Evolutionary conservation across 1,284 basidiomycete genomes (phyloP), one percentile per base, ranked within the genome.

Genomic region (Ceratobasidium sp.): DNA sequence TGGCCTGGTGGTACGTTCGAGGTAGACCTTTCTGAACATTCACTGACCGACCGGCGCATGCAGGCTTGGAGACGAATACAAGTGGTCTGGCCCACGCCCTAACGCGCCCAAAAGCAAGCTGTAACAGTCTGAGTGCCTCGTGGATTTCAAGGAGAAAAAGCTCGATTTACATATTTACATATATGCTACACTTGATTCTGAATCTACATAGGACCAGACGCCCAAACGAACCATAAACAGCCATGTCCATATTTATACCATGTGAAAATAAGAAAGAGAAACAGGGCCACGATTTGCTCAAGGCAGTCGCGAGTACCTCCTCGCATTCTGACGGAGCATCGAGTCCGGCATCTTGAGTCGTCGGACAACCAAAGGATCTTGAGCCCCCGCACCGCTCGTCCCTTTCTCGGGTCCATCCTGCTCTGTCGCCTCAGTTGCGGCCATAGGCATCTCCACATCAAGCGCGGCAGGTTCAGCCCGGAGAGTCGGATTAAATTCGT

Each of bases 1-100:
- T 76, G 34, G 71, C 75, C 1, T 68, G 64, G 54, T 76, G 75
- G 75, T 76, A 51, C 16, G 73, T 66, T 39, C 29, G 34, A 29
- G 34, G 27, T 27, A 2, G 39, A 68, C 65, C 24, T 54, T 24
- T 54, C 1, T 48, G 14, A n/a, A 29, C 16, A 19, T 58, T 41
- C 8, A 19, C 24, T 56, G 27, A 59, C 34, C 58, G 14, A 54
- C 9, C 5, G n/a, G 29, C 34, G 64, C 16, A n/a, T 54, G 22
- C 37, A 69, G 66, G 66, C 66, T 69, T 31, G 66, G 66, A 19
- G 41, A 59, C 37, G 53, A 69, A 37, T 69, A 69, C 37, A 58
- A 69, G 39, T 69, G 66, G 66, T 9, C 22, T 29, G 66, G 66
- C 13, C 66, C 54, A 24, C 66, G 53, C 19, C 53, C 66, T 43